Evolutionary conservation across 805 yeast species (phyloP), one percentile per base, ranked within the genome.

Genomic region (Metschnikowia peoriensis): DNA sequence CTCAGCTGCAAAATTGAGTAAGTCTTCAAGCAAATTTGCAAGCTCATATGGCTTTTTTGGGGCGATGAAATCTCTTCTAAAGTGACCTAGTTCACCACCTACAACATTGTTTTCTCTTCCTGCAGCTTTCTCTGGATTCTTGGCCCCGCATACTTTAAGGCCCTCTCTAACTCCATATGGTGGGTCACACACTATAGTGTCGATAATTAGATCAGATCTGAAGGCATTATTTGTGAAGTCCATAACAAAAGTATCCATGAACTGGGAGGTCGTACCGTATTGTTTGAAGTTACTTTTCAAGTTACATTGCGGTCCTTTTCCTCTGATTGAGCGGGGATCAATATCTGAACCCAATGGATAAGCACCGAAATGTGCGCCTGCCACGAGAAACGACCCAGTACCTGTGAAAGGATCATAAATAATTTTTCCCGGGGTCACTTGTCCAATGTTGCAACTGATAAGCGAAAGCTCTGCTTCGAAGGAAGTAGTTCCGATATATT

Each of bases 151-250:
- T 0, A 91, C 97, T 66, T 90, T 91, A 49, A 94, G 80, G 4
- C 98, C 96, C 68, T 94, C 99, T 60, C 99, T 78, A 2, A 94
- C 96, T 11, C 99, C 99, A 67, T 94, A 94, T 0, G 99, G 99
- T 1, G 99, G 99, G 69, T 94, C 99, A 65, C 97, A 91, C 1
- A 93, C 81, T 6, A 94, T 93, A 1, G 88, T 78, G 65, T 94
- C 97, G 12, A 94, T 77, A 28, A 59, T 64, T 27, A 94, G 69
- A 56, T 79, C 77, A 0, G 66, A 53, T 58, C 97, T 76, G 49
- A 94, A 74, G 3, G 97, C 86, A 66, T 88, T 87, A 66, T 94
- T 91, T 2, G 98, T 94, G 68, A 94, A 94, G 71, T 94, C 99
- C 94, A 94, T 89, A 14, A 96, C 85, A 60, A 89, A 60, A 0